Evolutionary conservation across 2,329 filamentous ascomycete genomes (phyloP), one percentile per base, ranked within the genome.

Genomic region (Trichoderma aggressivum): DNA sequence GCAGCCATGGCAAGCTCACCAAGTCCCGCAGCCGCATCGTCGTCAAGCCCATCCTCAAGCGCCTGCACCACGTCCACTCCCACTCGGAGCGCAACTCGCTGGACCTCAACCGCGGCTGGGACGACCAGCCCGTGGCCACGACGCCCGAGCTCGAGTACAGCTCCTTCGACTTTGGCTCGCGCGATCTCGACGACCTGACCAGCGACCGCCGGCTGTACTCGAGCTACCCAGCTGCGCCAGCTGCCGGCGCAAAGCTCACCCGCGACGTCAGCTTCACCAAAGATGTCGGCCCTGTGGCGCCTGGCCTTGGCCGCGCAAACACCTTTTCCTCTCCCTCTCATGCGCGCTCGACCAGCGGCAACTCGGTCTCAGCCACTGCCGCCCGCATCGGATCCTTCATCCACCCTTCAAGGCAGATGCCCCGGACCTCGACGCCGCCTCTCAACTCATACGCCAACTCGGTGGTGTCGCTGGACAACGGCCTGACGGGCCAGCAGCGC

Each of bases 401-500:
- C 24, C 89, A 91, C 76, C 89, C 89, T 30, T 90, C 90, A 74
- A 88, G 90, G 77, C 89, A 90, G 80, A 89, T 84, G 10, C 89
- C 89, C 36, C 85, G 87, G 53, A 87, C 87, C 1, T 86, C 87
- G 59, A 89, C 88, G 72, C 87, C 88, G 64, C 87, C 88, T 10
- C 76, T 89, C 11, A 76, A 89, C 72, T 86, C 87, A 28, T 89
- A 89, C 77, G 84, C 87, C 74, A 87, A 87, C 77, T 88, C 87
- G 8, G 79, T 86, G 56, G 82, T 84, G 18, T 87, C 86, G 3
- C 81, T 88, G 66, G 86, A 86, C 64, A 84, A 80, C 72, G 74
- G 73, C 65, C 77, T 75, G 32, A 73, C 74, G 30, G 77, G 72
- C 59, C 77, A 78, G 59, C 84, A 68, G 47, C 72, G 86, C 74